These are phyloP conservation scores for Plasmodium knowlesi DNA, from an alignment of 169 alveolate species.

Conservation along the genomic window DNA sequence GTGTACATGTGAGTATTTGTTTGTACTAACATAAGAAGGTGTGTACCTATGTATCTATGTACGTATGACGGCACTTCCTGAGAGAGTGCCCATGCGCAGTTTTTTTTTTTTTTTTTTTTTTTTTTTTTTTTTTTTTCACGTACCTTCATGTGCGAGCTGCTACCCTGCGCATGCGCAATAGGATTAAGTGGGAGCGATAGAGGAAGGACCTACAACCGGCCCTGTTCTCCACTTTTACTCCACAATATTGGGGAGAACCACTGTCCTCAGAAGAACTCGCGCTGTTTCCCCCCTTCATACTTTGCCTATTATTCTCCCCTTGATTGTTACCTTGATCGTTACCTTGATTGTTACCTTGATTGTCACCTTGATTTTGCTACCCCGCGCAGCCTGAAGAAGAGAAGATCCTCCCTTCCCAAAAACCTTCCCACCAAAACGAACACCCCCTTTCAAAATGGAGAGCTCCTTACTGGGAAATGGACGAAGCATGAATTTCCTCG, in stretches of 20 bases:
- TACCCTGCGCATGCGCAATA: background rate
- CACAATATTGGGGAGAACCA: background rate
- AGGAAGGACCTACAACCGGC: background rate
- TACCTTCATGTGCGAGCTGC: background rate
- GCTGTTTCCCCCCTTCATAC: background rate
- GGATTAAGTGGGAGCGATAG: background rate
- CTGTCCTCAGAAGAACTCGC: background rate
- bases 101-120: no score
- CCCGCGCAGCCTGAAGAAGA: background rate
- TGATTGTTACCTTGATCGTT: background rate
- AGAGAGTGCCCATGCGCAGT: background rate
- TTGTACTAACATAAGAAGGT: background rate
- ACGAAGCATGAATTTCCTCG: slow-evolving; percentile 9
- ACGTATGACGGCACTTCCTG: background rate
- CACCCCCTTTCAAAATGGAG: slow-evolving; percentile 9
- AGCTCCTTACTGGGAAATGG: background rate
- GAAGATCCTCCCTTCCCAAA: background rate
- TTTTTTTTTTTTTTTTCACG: background rate
- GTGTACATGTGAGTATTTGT: background rate
- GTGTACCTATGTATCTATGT: background rate
- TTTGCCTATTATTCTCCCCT: no score
- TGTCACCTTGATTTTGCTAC: background rate
- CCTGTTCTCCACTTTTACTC: background rate
- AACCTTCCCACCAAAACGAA: background rate
- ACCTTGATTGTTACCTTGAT: background rate